phyloP scores from a whole-genome alignment of 2,329 filamentous ascomycete genomes.

The Ploettnerulaceae sp. region DNA sequence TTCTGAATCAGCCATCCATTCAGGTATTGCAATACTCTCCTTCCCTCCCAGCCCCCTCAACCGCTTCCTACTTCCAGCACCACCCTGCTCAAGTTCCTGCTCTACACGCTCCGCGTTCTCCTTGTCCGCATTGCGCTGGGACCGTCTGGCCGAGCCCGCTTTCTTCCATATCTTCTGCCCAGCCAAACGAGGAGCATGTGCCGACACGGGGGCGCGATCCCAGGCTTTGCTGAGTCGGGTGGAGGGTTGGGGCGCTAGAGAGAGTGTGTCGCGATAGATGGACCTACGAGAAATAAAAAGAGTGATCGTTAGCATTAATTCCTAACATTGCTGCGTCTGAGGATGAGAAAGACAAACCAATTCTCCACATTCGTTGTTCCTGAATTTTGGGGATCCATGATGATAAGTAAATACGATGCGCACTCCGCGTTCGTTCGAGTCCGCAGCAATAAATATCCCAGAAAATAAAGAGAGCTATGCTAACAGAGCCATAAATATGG shows the following conservation, averaged over 20 bases:
- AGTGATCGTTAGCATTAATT: not conserved
- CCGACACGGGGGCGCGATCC: slow-evolving; percentile 31
- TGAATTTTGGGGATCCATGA: too few species aligned
- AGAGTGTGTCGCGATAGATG: slow-evolving; percentile 30
- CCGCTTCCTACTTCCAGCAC: slow-evolving; percentile 36
- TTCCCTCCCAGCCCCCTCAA: slow-evolving; percentile 28
- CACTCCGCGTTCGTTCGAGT: too few species aligned
- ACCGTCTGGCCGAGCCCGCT: slow-evolving; percentile 7
- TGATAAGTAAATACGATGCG: too few species aligned
- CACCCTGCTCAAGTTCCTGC: slow-evolving; percentile 35
- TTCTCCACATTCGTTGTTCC: not conserved
- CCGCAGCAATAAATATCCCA: not conserved
- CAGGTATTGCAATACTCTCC: slow-evolving; percentile 33
- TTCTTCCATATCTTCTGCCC: slow-evolving; percentile 35
- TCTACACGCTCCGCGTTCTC: slow-evolving; percentile 24
- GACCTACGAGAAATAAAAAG: slow-evolving; percentile 19
- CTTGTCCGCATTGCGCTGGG: slow-evolving; percentile 15
- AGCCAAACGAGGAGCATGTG: slow-evolving; percentile 31
- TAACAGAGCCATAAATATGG: not conserved
- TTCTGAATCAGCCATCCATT: slow-evolving; percentile 28
- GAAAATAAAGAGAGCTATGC: too few species aligned
- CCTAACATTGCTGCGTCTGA: not conserved
- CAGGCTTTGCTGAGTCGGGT: slow-evolving; percentile 23
- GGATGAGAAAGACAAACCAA: not conserved
- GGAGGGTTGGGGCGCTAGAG: slow-evolving; percentile 22